Evolutionary conservation across 106 monocot species (phyloP), one percentile per base, ranked within the genome.

Genomic region (Agapanthus africanus): DNA sequence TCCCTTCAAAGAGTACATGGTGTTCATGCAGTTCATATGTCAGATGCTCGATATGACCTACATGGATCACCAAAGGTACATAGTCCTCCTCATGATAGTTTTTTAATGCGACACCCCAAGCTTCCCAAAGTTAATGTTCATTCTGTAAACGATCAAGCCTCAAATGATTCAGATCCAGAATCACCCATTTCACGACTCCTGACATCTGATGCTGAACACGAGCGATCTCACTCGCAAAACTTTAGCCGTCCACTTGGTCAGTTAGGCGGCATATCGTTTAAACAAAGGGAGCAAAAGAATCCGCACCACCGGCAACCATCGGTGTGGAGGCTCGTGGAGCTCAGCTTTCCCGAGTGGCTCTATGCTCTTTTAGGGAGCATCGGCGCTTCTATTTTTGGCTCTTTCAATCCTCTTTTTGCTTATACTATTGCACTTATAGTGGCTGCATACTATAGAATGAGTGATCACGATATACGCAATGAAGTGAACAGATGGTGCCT

Each of bases 351-450:
- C 35, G 97, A 97, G 66, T 97, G 91, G 97, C 82, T 88, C 50
- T 97, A 92, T 84, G 97, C 91, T 78, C 74, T 97, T 72, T 76
- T 97, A 40, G 97, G 97, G 36, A 92, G 91, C 71, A 75, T 76
- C 54, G 97, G 97, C 56, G 97, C 97, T 38, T 89, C 92, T n/a
- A 87, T 93, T 76, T 99, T 99, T 85, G 92, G 97, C 36, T 92
- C 97, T 28, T 99, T 99, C 74, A 99, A 92, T 79, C 97, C 97
- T 46, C 82, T 99, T 68, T 86, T 99, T 76, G 92, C 97, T 46
- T 93, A 90, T 63, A 85, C 74, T 15, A 79, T 92, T 73, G 89
- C 92, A 66, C 54, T 92, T 59, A 78, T 90, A 72, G 84, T 99
- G 68, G 80, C 82, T n/a, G 87, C 86, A 75, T 99, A 99, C 71